Evolutionary conservation across 169 alveolate genomes (phyloP), one percentile per base, ranked within the genome.

Genomic region (Hepatocystis sp.): DNA sequence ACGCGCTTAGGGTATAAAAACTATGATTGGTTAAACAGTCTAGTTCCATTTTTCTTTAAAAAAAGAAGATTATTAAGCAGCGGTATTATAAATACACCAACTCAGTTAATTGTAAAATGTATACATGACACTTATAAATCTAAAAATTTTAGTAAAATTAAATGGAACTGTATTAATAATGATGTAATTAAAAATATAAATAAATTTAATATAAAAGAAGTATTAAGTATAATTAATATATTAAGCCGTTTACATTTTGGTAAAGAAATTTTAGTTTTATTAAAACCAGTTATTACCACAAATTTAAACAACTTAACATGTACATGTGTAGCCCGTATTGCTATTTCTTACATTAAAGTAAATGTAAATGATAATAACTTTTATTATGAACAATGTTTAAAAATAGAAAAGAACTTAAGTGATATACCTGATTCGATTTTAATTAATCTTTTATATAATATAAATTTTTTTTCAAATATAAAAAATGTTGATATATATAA

Each of bases 61-160:
- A 52, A 67, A 19, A 52, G 58, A 52, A 32, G 46, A n/a, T 36
- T 25, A 44, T 8, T 4, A 13, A 55, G 42, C 44, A 49, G 13
- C 17, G 65, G 34, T 32, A 28, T 21, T 52, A 71, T 71, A 56
- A 56, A 40, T 32, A 27, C 76, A 11, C 39, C 86, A 56, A 39
- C 86, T 5, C 67, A 36, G 44, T 32, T 71, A 40, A 71, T 71
- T 25, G 71, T 71, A 71, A 71, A 55, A 71, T 71, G 86, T 49
- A 63, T 71, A 15, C 55, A 61, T 55, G 86, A 71, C 28, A 58
- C 86, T 19, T 71, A 71, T 28, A 71, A 56, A 40, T 71, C 86
- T 17, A 71, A 71, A 71, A 55, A 42, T 49, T 71, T 71, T 63
- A 71, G 42, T 71, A 71, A 71, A 71, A 71, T 71, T 27, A 71